Evolutionary conservation across 306 rosid genomes (phyloP), one percentile per base, ranked within the genome.

Genomic region (Trifolium dubium): DNA sequence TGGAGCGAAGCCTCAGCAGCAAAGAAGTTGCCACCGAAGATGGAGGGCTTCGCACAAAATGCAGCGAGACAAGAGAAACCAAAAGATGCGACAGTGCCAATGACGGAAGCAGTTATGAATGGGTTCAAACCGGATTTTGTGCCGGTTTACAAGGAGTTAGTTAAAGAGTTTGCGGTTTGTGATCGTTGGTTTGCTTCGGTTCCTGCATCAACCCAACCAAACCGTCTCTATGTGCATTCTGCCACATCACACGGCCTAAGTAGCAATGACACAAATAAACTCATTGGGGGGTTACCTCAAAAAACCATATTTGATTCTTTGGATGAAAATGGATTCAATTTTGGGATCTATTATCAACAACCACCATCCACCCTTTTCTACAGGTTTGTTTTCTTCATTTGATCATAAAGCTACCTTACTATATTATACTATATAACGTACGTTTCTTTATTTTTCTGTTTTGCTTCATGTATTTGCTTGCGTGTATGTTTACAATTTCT

Each of bases 161-260:
- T 87, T 53, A 54, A 66, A 43, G 96, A 92, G 75, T 92, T 90
- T 50, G 96, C 86, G 0, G 88, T 92, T 44, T 90, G 94, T 9
- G 95, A 92, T 82, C 58, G 87, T 41, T 92, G 98, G 98, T 92
- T 92, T 23, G 89, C 93, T 28, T 79, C 98, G 23, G 44, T 89
- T 37, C 98, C 96, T 10, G 64, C 96, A 0, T 79, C 86, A 31
- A 92, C 98, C 31, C 98, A 92, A 72, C 93, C 98, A 69, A 92
- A 89, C 81, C 81, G 98, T 78, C 83, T 85, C 35, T 92, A 39
- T 8, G 86, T 92, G 59, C 98, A 92, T 64, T 92, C 98, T 2
- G 98, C 93, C 4, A 89, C 98, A 32, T 92, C 96, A 51, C 66
- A 86, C 71, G 98, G 96, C 51, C 35, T 90, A 66, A 64, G 71